Conservation (phyloP, 1,284 basidiomycete species). For the Schizopora paradoxa region DNA sequence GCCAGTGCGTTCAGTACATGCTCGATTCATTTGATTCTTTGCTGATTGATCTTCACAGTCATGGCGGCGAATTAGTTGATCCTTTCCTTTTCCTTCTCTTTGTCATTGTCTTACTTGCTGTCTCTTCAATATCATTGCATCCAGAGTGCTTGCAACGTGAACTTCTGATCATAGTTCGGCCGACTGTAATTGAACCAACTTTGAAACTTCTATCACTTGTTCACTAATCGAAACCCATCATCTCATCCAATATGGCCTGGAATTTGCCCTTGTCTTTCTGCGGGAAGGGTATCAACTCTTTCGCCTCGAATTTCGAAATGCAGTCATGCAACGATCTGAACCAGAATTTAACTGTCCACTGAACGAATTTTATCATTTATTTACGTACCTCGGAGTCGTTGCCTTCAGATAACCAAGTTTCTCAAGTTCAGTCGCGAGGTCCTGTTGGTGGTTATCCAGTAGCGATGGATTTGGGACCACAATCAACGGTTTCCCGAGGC, state of each 20-base stretch:
- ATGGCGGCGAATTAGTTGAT: slow-evolving; percentile 57
- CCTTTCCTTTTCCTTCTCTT: slow-evolving; percentile 18
- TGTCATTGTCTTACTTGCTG: slow-evolving; percentile 24
- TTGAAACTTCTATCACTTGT: too few relatives aligned
- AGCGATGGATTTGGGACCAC: slow-evolving; percentile 87
- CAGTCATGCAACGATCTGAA: slow-evolving; percentile 48
- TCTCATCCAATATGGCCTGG: slow-evolving; percentile 59
- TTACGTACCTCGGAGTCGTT: slow-evolving; percentile 52
- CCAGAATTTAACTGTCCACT: slow-evolving; percentile 12
- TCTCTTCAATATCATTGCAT: slow-evolving; percentile 14
- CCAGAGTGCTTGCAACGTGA: too few relatives aligned
- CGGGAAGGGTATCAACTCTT: slow-evolving; percentile 53
- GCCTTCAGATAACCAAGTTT: slow-evolving; percentile 58
- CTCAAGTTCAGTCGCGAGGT: slow-evolving; percentile 73
- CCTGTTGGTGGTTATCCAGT: slow-evolving; percentile 91
- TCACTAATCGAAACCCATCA: slow-evolving; percentile 59
- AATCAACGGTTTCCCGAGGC: slow-evolving; percentile 71
- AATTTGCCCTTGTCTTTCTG: slow-evolving; percentile 61
- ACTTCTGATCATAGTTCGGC: too few relatives aligned
- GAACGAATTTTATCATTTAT: slow-evolving; percentile 11
- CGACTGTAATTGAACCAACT: too few relatives aligned
- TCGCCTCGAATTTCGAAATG: slow-evolving; percentile 44
- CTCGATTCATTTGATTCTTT: background rate
- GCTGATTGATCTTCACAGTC: slow-evolving; percentile 34
- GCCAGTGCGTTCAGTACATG: slow-evolving; percentile 64